Evolutionary conservation across 208 protist genomes (phyloP), one percentile per base, ranked within the genome.

Genomic region (Angomonas deanei): DNA sequence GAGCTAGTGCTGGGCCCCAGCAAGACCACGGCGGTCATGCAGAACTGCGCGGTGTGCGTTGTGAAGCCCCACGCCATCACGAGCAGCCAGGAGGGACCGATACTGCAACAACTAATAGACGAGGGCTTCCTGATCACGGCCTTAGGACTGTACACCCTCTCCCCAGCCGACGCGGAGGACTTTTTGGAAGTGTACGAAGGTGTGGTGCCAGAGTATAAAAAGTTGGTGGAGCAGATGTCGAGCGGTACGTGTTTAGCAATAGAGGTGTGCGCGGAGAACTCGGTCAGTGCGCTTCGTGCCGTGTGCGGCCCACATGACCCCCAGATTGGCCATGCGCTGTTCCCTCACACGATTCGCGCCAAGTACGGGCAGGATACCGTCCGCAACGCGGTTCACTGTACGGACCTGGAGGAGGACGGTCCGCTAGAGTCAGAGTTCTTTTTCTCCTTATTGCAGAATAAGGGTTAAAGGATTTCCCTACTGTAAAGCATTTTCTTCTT

Each of bases 161-260:
- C 74, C 33, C 58, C 79, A n/a, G 85, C 87, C 0, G 86, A 98
- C 64, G 88, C 96, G 1, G 84, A 90, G 58, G 97, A 99, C 65
- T 99, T 99, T 75, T 76, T 98, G 57, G 96, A 98, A 70, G 97
- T 99, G 17, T 99, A 99, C 83, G 93, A 93, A 57, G 94, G 94
- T 39, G 96, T 98, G 6, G 64, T 97, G 5, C 94, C 96, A 21
- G 95, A 99, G 75, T 98, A 97, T 70, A 80, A 84, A 54, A 79
- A 80, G 61, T 66, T 98, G 53, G 94, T 97, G 23, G 88, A 97
- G 66, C 81, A 97, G 72, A 81, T 97, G 66, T 87, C 85, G 5
- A 96, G 84, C 38, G 93, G 89, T 0, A 78, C 90, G 15, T 92
- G 76, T 68, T 88, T 90, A 70, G 94, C 86, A 10, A 72, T 97